A percentile compares a stretch with the other conserved stretches of the same genome.
phyloP scores from a whole-genome alignment of 2,329 filamentous ascomycete genomes.

The Aspergillus fumigatiaffinis region DNA sequence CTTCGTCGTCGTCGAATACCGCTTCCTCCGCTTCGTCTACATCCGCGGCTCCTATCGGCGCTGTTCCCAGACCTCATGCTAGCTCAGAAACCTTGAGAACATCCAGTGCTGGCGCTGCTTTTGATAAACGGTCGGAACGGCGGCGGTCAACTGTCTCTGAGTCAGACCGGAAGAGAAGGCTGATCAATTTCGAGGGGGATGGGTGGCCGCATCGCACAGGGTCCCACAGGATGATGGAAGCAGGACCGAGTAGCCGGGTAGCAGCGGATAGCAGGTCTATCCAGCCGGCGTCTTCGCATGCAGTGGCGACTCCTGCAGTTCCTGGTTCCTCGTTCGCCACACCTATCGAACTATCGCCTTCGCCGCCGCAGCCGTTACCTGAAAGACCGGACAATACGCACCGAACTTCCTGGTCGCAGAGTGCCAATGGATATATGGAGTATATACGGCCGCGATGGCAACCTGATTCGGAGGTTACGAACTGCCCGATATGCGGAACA shows the following conservation, averaged over 20 bases:
- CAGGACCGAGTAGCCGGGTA: slow-evolving; percentile 12
- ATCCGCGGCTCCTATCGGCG: slow-evolving; percentile 3
- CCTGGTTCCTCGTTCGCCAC: slow-evolving; percentile 30
- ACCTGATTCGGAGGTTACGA: slow-evolving; percentile 74
- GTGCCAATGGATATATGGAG: slow-evolving; percentile 25
- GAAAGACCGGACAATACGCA: slow-evolving; percentile 7
- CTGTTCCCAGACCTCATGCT: slow-evolving; percentile 13
- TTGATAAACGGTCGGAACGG: slow-evolving; percentile 14
- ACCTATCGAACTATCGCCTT: slow-evolving; percentile 32
- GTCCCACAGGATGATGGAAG: slow-evolving; percentile 9
- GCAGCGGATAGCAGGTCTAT: slow-evolving; percentile 23
- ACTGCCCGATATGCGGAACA: slow-evolving; percentile 78
- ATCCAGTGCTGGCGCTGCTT: slow-evolving; percentile 15
- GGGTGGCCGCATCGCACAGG: slow-evolving; percentile 13
- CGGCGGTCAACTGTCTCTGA: slow-evolving; percentile 20
- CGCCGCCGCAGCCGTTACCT: slow-evolving; percentile 17
- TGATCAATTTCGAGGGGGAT: slow-evolving; percentile 35
- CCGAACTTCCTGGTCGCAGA: slow-evolving; percentile 13
- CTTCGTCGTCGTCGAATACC: slow-evolving; percentile 21
- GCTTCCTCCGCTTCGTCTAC: slow-evolving; percentile 12
- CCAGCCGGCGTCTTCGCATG: slow-evolving; percentile 18
- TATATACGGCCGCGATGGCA: slow-evolving; percentile 76
- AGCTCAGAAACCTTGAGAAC: slow-evolving; percentile 10
- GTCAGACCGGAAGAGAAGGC: slow-evolving; percentile 41
- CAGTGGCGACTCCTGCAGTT: slow-evolving; percentile 4